phyloP scores from a whole-genome alignment of 2,329 filamentous ascomycete species.

The Didymella pinodella region DNA sequence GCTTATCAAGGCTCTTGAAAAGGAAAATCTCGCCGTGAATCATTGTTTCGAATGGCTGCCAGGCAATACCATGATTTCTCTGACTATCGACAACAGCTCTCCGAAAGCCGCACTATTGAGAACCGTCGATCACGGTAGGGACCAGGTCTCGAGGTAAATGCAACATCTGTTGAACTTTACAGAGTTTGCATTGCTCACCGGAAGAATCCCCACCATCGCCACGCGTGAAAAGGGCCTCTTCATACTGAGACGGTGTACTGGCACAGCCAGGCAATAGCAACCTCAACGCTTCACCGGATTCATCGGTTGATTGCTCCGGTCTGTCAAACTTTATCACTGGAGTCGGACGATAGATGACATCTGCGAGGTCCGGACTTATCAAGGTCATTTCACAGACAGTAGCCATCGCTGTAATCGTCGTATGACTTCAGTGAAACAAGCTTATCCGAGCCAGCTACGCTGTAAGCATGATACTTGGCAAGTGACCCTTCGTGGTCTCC shows the following conservation, averaged over 20 bases:
- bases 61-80: background rate
- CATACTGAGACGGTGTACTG: background rate
- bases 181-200: slow-evolving; percentile 4
- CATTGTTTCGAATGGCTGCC: background rate
- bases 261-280: background rate
- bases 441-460: background rate
- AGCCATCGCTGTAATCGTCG: background rate
- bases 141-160: background rate
- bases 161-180: background rate
- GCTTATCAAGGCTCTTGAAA: background rate
- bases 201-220: background rate
- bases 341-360: background rate
- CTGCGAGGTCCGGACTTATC: background rate
- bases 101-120: background rate
- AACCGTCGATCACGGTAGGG: background rate
- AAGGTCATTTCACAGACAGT: background rate
- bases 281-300: background rate
- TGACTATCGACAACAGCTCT: background rate
- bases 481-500: background rate
- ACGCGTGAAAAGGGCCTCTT: background rate
- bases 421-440: background rate
- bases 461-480: background rate
- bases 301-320: background rate
- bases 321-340: background rate
- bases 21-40: background rate